These are phyloP conservation scores for Casuarina equisetifolia DNA, from an alignment of 306 rosid genomes.

Conservation along the genomic window DNA sequence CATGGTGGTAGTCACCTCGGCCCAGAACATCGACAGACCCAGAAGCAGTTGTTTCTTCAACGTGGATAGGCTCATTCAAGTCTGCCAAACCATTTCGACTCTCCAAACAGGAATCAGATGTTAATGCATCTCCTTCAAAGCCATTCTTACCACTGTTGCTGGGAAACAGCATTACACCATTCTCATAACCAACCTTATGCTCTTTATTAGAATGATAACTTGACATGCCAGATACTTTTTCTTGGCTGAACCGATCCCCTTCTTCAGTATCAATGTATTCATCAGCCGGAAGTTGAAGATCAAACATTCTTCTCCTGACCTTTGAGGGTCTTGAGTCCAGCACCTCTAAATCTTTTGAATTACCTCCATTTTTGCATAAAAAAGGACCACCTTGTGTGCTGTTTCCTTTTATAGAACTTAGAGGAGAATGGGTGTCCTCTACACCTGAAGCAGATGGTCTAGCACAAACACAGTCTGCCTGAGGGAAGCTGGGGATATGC, in stretches of 20 bases:
- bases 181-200: constrained; percentile 40
- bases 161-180: constrained; percentile 38
- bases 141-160: constrained; percentile 42
- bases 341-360: constrained; percentile 64
- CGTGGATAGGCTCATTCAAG: constrained; percentile 75
- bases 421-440: constrained; percentile 71
- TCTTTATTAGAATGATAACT: constrained; percentile 40
- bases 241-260: constrained; percentile 71
- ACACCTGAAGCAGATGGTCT: constrained; percentile 50
- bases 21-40: constrained; percentile 34
- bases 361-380: constrained; percentile 59
- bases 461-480: constrained; percentile 49
- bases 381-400: constrained; percentile 40
- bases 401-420: constrained; percentile 54
- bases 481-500: constrained; percentile 52
- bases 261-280: constrained; percentile 77
- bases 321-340: constrained; percentile 77
- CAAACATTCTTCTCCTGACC: constrained; percentile 73
- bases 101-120: constrained; percentile 44
- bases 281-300: constrained; percentile 91
- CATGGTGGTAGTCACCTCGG: constrained; percentile 37
- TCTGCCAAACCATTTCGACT: constrained; percentile 67
- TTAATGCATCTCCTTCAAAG: constrained; percentile 45
- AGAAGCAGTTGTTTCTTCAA: constrained; percentile 67
- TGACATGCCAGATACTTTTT: constrained; percentile 46